Evolutionary conservation across 2,329 filamentous ascomycete genomes (phyloP).

Genomic region (Geosmithia flava): DNA sequence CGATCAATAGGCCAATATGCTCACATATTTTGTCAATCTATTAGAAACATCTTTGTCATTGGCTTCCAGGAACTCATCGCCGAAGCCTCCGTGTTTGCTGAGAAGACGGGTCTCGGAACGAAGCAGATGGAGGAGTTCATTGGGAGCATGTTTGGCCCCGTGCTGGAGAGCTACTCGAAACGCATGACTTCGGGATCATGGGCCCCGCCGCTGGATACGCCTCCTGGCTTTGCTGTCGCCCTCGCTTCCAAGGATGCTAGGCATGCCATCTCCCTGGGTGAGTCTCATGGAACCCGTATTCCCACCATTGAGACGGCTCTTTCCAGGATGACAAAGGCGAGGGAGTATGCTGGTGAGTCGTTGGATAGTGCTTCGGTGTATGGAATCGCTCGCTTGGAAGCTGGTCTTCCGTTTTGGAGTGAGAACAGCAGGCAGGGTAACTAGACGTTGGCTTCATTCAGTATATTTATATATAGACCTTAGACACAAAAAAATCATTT

Average conservation of each 20-base stretch:
- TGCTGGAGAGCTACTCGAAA: constrained; percentile 22
- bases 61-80: constrained; percentile 34
- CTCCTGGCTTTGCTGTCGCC: constrained; percentile 33
- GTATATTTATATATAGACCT: no score
- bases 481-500: no score
- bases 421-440: not conserved
- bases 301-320: constrained; percentile 29
- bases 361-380: constrained; percentile 1
- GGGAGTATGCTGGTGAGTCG: not conserved
- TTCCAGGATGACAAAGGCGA: constrained; percentile 19
- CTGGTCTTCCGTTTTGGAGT: not conserved
- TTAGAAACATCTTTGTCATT: constrained; percentile 33
- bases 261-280: constrained; percentile 31
- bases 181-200: constrained; percentile 24
- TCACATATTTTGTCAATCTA: not conserved
- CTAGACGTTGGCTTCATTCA: no score
- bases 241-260: constrained; percentile 40
- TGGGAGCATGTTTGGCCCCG: constrained; percentile 23
- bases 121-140: constrained; percentile 28
- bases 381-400: not conserved
- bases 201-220: constrained; percentile 16
- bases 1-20: not conserved
- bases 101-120: constrained; percentile 26
- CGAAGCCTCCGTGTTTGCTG: constrained; percentile 36
- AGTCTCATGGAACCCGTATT: constrained; percentile 21